Evolutionary conservation across 148 eudicot species (phyloP).

Genomic region (Talinum fruticosum): DNA sequence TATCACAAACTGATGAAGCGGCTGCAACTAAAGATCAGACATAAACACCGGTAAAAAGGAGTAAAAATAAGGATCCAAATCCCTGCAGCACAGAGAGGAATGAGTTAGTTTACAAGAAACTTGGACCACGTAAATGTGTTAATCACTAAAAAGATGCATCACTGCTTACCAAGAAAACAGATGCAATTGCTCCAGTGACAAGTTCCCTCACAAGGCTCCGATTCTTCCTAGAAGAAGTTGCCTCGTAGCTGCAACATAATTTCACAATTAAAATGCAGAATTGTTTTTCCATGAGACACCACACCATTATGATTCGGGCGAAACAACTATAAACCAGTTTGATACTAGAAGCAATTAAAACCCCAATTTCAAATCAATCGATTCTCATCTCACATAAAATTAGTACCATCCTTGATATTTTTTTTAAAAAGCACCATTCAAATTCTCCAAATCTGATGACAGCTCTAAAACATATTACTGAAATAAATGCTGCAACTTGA

Average conservation of each 20-base stretch:
- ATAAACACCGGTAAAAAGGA: constrained; percentile 84
- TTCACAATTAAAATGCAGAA: background rate
- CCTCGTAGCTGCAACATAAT: constrained; percentile 68
- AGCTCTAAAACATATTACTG: background rate
- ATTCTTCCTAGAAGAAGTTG: constrained; percentile 84
- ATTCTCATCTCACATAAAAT: background rate
- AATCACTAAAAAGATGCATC: background rate
- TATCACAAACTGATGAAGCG: constrained; percentile 4
- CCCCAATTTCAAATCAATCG: background rate
- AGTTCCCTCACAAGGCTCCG: constrained; percentile 89
- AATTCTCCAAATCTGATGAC: background rate
- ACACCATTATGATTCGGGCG: background rate
- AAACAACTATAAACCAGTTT: background rate
- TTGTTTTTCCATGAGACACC: background rate
- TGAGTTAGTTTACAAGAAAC: background rate
- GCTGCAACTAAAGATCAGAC: constrained; percentile 41
- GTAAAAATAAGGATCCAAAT: constrained; percentile 94
- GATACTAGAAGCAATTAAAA: background rate
- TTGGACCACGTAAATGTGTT: background rate
- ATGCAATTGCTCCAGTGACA: constrained; percentile 76
- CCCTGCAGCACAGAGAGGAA: constrained; percentile 55
- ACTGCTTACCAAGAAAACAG: constrained; percentile 80
- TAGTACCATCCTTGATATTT: too few species aligned
- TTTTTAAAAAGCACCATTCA: background rate
- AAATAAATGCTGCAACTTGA: background rate